Evolutionary conservation across 352 stramenopile genomes (phyloP), one percentile per base, ranked within the genome.

Genomic region (Phytophthora chlamydospora): DNA sequence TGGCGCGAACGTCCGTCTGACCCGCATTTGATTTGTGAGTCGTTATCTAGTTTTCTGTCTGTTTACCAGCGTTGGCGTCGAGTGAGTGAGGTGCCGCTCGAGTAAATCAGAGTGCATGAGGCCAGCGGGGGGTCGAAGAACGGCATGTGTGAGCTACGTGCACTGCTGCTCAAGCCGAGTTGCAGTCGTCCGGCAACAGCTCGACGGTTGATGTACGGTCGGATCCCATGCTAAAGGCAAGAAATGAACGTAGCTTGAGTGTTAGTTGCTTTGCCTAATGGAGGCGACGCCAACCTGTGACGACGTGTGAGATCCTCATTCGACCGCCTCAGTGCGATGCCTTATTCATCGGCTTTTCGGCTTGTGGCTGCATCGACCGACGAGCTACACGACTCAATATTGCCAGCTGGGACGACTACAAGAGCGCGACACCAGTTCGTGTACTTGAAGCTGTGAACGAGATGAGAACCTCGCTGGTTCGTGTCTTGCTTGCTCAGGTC

Each of bases 1-100:
- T 19, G 33, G 31, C 13, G 7, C 42, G n/a, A 10, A n/a, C 10
- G 14, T 29, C 27, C 16, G 11, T 51, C 14, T 44, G 16, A 24
- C 17, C 24, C 27, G 10, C 38, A 62, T 50, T 56, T 56, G 13
- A 61, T 43, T 55, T 62, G 39, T 58, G 51, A 56, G 51, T 68
- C 36, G 58, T 35, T 48, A 44, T 51, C 55, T 47, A 12, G 16
- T 19, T 44, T 52, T 52, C 38, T 57, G 24, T 43, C 6, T 43
- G 51, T 17, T 43, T 34, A 24, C 14, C 24, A 34, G 21, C 10
- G 41, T 21, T 47, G 35, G 10, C 16, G 3, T 3, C 17, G 44
- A 21, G 8, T 40, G 51, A 40, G 13, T 14, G 32, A 19, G 34
- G 12, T 24, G 31, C 6, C 41, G 33, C 39, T 45, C 4, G 53